Evolutionary conservation across 805 yeast species (phyloP), one percentile per base, ranked within the genome.

Genomic region (Candida ipomoeae): DNA sequence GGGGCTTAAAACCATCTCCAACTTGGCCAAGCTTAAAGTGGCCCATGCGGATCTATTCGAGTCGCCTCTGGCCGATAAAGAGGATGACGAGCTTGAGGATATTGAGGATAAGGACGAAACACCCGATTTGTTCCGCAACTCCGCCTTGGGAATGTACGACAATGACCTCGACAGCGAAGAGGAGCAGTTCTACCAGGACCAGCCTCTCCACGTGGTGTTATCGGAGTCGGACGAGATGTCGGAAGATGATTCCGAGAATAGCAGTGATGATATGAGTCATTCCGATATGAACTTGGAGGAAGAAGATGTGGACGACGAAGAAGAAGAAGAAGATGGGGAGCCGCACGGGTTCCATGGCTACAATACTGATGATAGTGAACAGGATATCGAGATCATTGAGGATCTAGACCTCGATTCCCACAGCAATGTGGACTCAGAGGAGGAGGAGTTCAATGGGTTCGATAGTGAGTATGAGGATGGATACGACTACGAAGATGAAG

Each of bases 61-160:
- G 52, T 77, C 76, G 10, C 64, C 63, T 8, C 50, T 63, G 20
- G 80, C 76, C 40, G 92, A 84, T 15, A 71, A 69, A 29, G 81
- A 75, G 21, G 74, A 69, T 20, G 74, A 67, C 11, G 70, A 63
- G 13, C 60, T 65, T 6, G 63, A 65, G 36, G 87, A 82, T n/a
- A 82, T 78, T 26, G 89, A 84, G 35, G 70, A 74, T 29, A 63
- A 77, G 31, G 95, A 86, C 48, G 92, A 89, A 48, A 81, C 90
- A 0, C 90, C 96, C 0, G 91, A 91, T 63, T 72, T 91, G 61
- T 83, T 92, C 66, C 74, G 85, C 37, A 91, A 94, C 63, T 91
- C 97, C 0, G 88, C 97, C 0, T 73, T 92, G 38, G 97, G 97
- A 1, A 91, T 92, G 95, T 92, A 86, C 63, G 97, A 92, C 59